Conservation (phyloP, 495 filamentous ascomycete species). For the Neurospora pannonica region DNA sequence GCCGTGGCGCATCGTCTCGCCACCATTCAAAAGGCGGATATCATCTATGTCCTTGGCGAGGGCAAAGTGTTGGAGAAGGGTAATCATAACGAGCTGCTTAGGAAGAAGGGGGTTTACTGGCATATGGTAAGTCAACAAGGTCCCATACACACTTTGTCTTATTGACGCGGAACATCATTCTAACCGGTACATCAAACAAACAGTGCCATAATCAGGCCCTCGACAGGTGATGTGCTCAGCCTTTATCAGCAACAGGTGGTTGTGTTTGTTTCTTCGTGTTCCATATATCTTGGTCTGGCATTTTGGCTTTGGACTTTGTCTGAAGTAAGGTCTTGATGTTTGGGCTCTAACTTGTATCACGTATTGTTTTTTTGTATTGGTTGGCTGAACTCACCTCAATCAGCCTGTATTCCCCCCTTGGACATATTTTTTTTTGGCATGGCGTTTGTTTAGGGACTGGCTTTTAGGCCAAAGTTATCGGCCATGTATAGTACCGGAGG, state of each 20-base stretch:
- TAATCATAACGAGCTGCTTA: conserved; percentile 40
- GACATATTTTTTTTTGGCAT: neutral
- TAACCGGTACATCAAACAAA: conserved; percentile 4
- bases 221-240: conserved; percentile 17
- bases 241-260: neutral
- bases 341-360: neutral
- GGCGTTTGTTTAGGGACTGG: neutral
- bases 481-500: neutral
- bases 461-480: neutral
- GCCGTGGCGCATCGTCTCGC: conserved; percentile 57
- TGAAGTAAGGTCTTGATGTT: neutral
- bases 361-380: neutral
- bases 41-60: conserved; percentile 44
- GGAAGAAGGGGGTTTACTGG: conserved; percentile 38
- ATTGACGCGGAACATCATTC: too few relatives aligned
- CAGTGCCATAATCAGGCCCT: conserved; percentile 34
- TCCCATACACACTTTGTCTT: too few relatives aligned
- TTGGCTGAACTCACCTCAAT: neutral
- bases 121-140: conserved; percentile 23
- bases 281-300: neutral
- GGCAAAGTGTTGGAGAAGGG: conserved; percentile 44
- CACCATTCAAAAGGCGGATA: conserved; percentile 45
- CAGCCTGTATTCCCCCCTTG: neutral
- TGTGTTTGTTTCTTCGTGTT: neutral
- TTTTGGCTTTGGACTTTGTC: neutral